Conservation (phyloP, 768 basidiomycete species). For the Boletus pseudopeckii region DNA sequence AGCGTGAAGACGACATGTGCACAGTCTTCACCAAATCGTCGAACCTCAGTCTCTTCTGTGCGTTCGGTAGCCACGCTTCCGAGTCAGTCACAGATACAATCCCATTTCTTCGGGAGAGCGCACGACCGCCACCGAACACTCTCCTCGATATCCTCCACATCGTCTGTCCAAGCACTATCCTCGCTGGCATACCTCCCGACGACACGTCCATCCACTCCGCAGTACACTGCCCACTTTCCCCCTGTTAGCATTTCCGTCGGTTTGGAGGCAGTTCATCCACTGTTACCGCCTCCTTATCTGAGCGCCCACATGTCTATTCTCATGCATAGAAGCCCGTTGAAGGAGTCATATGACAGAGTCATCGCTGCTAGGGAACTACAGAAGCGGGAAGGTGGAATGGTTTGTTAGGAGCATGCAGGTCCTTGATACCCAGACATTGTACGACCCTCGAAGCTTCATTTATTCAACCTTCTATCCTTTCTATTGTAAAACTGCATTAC, state of each 20-base stretch:
- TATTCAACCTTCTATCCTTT: constrained; percentile 26
- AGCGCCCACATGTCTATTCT: constrained; percentile 69
- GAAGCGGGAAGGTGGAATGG: constrained; percentile 15
- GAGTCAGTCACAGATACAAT: constrained; percentile 32
- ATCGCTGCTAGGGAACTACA: constrained; percentile 49
- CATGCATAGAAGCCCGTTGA: constrained; percentile 59
- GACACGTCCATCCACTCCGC: constrained; percentile 35
- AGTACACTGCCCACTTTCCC: constrained; percentile 62
- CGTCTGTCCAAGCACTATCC: constrained; percentile 50
- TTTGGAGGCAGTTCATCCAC: constrained; percentile 61
- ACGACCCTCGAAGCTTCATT: constrained; percentile 15
- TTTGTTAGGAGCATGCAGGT: constrained; percentile 4
- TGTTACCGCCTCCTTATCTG: constrained; percentile 70
- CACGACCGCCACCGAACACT: constrained; percentile 52
- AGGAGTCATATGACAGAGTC: constrained; percentile 69
- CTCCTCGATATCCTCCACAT: constrained; percentile 53
- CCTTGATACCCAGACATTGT: constrained; percentile 23
- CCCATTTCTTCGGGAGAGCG: constrained; percentile 31
- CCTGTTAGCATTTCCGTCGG: constrained; percentile 51
- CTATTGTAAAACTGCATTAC: constrained; percentile 23
- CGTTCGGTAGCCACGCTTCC: constrained; percentile 61
- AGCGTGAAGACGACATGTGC: constrained; percentile 37
- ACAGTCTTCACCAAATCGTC: constrained; percentile 36
- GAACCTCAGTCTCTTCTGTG: constrained; percentile 56
- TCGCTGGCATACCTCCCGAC: constrained; percentile 54